Evolutionary conservation across 106 monocot species (phyloP).

Genomic region (Allium sativum): DNA sequence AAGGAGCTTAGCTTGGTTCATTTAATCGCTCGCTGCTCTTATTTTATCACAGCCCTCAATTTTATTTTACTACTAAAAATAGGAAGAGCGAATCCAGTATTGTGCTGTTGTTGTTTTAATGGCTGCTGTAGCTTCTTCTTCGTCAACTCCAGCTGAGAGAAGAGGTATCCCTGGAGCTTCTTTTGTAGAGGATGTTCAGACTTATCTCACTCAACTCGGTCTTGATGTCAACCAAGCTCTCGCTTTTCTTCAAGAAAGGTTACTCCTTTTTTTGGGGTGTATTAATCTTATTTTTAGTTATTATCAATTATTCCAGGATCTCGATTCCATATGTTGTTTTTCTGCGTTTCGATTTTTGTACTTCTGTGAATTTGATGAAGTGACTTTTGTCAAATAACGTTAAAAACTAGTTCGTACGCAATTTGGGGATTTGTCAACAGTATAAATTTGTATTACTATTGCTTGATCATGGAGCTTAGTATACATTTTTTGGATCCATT

Average conservation of each 20-base stretch:
- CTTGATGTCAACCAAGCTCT: slow-evolving; percentile 85
- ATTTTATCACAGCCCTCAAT: too few species aligned
- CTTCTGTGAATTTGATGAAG: neutral
- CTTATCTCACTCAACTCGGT: slow-evolving; percentile 59
- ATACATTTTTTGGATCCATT: too few species aligned
- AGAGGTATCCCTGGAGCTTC: slow-evolving; percentile 91
- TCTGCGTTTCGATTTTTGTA: neutral
- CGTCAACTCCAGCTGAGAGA: slow-evolving; percentile 42
- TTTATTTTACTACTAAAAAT: too few species aligned
- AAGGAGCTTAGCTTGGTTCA: too few species aligned
- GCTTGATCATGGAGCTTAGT: too few species aligned
- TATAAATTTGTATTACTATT: too few species aligned
- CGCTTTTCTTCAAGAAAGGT: slow-evolving; percentile 95
- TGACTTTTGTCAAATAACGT: neutral
- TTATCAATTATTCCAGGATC: neutral
- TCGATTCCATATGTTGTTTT: neutral
- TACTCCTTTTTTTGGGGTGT: neutral
- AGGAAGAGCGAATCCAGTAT: neutral
- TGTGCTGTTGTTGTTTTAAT: neutral
- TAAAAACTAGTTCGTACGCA: neutral
- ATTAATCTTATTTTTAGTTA: neutral
- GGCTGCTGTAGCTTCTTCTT: slow-evolving; percentile 29
- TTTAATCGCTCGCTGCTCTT: too few species aligned
- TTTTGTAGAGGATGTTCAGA: slow-evolving; percentile 92
- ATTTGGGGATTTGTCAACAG: neutral